Evolutionary conservation across 208 protist genomes (phyloP).

Genomic region (Crithidia sp.): DNA sequence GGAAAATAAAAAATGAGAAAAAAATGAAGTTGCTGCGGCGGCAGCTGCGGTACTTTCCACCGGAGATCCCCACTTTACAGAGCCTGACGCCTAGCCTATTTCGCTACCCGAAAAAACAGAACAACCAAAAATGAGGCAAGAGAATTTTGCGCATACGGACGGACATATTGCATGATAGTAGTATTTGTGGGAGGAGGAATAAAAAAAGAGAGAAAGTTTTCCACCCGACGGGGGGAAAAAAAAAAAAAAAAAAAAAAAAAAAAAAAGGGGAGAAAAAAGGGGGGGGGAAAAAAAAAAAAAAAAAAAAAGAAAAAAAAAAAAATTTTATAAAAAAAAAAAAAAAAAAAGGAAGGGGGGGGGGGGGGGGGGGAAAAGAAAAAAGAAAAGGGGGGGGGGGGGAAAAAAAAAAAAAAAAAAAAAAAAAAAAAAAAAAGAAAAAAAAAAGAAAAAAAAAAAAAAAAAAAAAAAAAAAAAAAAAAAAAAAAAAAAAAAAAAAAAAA

Average conservation of each 20-base stretch:
- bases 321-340: slow-evolving; percentile 11
- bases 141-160: no score
- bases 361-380: slow-evolving; percentile 17
- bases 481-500: slow-evolving; percentile 10
- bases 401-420: background rate
- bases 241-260: slow-evolving; percentile 9
- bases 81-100: no score
- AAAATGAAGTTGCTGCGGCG: background rate
- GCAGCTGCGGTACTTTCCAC: background rate
- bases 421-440: background rate
- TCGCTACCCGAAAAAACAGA: no score
- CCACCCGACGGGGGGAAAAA: background rate
- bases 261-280: slow-evolving; percentile 12
- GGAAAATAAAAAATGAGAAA: slow-evolving; percentile 1
- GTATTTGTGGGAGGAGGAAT: no score
- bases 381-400: slow-evolving; percentile 5
- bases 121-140: no score
- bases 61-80: background rate
- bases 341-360: slow-evolving; percentile 4
- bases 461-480: background rate
- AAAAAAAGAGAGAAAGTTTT: no score
- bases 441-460: background rate
- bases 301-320: background rate
- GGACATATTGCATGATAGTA: no score
- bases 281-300: slow-evolving; percentile 2